Evolutionary conservation across 2,329 filamentous ascomycete species (phyloP).

Genomic region (Colletotrichum paranaense): DNA sequence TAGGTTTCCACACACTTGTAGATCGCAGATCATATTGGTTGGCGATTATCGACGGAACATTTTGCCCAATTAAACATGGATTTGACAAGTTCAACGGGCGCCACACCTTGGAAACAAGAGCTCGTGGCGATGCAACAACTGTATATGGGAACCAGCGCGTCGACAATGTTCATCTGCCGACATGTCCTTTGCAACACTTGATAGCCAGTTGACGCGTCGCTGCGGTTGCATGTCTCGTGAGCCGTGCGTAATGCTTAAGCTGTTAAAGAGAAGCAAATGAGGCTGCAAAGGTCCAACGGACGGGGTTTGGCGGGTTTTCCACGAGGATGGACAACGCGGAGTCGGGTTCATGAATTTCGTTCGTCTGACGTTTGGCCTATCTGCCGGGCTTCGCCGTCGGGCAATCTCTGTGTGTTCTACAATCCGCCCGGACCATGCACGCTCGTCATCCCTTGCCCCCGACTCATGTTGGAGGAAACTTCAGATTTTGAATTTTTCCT

Average conservation of each 20-base stretch:
- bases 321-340: not conserved
- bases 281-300: not conserved
- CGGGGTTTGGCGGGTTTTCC: slow-evolving; percentile 10
- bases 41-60: not conserved
- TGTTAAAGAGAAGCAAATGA: not conserved
- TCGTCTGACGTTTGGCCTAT: slow-evolving; percentile 23
- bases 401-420: not conserved
- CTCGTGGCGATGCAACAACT: not conserved
- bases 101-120: not conserved
- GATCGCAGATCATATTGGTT: slow-evolving; percentile 20
- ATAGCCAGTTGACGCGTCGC: not conserved
- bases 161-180: not conserved
- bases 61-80: not conserved
- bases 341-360: slow-evolving; percentile 15
- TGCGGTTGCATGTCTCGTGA: not conserved
- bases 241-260: not conserved
- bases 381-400: not conserved
- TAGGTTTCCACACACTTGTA: not conserved
- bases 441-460: slow-evolving; percentile 9
- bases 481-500: not conserved
- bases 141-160: not conserved
- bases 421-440: slow-evolving; percentile 11
- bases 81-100: not conserved
- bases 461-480: slow-evolving; percentile 17
- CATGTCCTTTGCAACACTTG: not conserved